Conservation (phyloP, 1,284 basidiomycete genomes). For the Hemileia vastatrix region DNA sequence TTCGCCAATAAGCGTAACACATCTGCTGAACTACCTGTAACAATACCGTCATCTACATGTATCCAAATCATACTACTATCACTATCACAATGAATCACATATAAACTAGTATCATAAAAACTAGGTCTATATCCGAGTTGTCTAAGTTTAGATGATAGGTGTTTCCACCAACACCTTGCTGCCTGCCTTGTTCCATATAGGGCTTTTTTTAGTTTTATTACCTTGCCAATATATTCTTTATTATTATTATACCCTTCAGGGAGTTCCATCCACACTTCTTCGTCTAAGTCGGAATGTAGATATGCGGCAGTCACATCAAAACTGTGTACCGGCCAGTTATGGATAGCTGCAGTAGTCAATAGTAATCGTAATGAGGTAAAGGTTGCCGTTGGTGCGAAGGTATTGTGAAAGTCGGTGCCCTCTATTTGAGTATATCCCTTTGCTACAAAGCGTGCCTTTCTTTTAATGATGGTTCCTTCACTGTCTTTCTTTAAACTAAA, state of each 20-base stretch:
- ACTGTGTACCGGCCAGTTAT: neutral
- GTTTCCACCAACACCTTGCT: neutral
- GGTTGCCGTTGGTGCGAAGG: too few relatives aligned
- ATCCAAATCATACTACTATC: neutral
- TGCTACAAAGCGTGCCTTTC: neutral
- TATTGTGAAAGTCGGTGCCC: neutral
- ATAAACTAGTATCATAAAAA: neutral
- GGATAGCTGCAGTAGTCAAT: neutral
- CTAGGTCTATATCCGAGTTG: neutral
- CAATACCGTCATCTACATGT: neutral
- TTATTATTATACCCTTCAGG: too few relatives aligned
- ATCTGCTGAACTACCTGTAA: neutral
- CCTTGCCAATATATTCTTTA: too few relatives aligned
- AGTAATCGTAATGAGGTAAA: too few relatives aligned
- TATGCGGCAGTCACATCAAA: neutral
- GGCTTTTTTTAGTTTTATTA: neutral
- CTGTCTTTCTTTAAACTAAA: neutral
- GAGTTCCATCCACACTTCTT: neutral
- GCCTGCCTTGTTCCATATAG: neutral
- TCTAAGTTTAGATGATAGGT: neutral
- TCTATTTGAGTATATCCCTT: neutral
- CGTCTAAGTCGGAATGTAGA: neutral
- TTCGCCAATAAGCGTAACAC: neutral
- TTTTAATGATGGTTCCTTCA: neutral
- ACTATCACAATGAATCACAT: neutral